Percentiles rank a stretch among this genome's conserved stretches.
phyloP scores from a whole-genome alignment of 805 yeast genomes.

The Jamesozyma spencerorum region DNA sequence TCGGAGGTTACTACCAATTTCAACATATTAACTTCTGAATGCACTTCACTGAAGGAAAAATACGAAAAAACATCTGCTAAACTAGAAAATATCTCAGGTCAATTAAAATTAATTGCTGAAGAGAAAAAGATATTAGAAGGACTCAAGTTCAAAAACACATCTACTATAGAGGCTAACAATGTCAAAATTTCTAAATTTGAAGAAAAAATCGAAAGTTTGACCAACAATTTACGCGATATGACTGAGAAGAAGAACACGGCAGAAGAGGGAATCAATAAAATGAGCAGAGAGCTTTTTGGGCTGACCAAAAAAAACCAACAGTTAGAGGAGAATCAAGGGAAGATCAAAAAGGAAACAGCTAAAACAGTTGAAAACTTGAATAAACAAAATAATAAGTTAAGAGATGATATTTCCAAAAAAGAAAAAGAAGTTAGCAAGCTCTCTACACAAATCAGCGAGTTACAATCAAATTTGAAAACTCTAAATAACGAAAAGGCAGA shows the following conservation, averaged over 20 bases:
- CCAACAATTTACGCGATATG: slow-evolving; percentile 21
- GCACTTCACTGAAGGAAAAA: slow-evolving; percentile 9
- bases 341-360: slow-evolving; percentile 37
- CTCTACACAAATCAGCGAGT: slow-evolving; percentile 10
- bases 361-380: slow-evolving; percentile 24
- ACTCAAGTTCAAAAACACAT: slow-evolving; percentile 29
- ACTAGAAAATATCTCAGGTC: slow-evolving; percentile 3
- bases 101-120: slow-evolving; percentile 15
- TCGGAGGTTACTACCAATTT: slow-evolving; percentile 1
- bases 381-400: slow-evolving; percentile 16
- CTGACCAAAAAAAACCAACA: slow-evolving; percentile 52
- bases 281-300: slow-evolving; percentile 73
- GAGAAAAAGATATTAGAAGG: slow-evolving; percentile 17
- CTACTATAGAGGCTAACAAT: slow-evolving; percentile 29
- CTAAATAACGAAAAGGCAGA: slow-evolving; percentile 19
- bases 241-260: slow-evolving; percentile 46
- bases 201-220: slow-evolving; percentile 18
- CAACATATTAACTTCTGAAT: slow-evolving; percentile 1
- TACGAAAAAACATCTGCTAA: slow-evolving; percentile 6
- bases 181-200: slow-evolving; percentile 8
- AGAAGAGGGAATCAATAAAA: slow-evolving; percentile 81
- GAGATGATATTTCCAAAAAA: slow-evolving; percentile 14
- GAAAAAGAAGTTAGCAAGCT: slow-evolving; percentile 11
- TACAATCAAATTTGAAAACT: slow-evolving; percentile 2
- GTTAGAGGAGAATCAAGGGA: slow-evolving; percentile 35